Evolutionary conservation across 768 basidiomycete genomes (phyloP).

Genomic region (Psilocybe subaeruginosa): DNA sequence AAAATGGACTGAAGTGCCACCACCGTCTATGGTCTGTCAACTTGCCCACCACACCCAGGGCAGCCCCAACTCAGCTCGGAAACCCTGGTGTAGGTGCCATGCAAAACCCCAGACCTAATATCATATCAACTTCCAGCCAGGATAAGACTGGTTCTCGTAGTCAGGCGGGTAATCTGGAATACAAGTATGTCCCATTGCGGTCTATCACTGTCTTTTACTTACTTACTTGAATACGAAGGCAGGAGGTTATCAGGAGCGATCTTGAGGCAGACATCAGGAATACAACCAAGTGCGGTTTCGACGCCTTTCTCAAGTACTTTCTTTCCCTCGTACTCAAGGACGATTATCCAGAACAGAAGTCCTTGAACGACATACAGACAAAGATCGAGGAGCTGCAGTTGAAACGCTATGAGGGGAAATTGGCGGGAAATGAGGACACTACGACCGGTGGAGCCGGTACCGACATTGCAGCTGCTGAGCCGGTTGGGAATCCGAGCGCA

Average conservation of each 20-base stretch:
- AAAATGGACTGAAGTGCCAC: too few species aligned
- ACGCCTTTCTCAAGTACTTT: slow-evolving; percentile 3
- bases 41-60: too few species aligned
- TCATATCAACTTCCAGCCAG: too few species aligned
- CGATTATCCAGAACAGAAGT: not conserved
- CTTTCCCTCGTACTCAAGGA: not conserved
- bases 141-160: not conserved
- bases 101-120: too few species aligned
- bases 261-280: not conserved
- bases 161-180: not conserved
- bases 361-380: slow-evolving; percentile 1
- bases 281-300: slow-evolving; percentile 2
- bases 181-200: not conserved
- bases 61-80: too few species aligned
- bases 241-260: not conserved
- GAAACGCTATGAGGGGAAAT: not conserved
- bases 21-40: too few species aligned
- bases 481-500: not conserved
- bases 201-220: not conserved
- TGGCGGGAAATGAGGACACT: not conserved
- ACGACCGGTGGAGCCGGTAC: not conserved
- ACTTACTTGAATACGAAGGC: not conserved
- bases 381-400: slow-evolving; percentile 6
- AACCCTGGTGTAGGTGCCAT: too few species aligned
- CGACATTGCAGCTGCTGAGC: not conserved